Conservation (phyloP, 139 green algal genomes). For the Pseudopediastrum boryanum region DNA sequence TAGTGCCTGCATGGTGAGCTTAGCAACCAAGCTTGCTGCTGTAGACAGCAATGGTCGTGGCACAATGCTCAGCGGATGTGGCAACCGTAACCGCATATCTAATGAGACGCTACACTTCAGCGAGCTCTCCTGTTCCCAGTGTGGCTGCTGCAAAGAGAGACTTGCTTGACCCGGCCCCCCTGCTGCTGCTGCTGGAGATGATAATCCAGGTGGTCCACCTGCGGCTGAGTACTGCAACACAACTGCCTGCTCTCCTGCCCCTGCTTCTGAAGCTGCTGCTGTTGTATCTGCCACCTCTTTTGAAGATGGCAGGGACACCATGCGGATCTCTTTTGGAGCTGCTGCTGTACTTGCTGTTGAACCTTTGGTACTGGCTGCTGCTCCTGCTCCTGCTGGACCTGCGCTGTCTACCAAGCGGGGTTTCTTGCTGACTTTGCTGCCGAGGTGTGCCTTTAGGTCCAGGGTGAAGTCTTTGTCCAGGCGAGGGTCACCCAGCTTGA, state of each 20-base stretch:
- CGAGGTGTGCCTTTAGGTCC: conserved; percentile 34
- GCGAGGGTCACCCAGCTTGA: conserved; percentile 44
- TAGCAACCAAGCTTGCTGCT: conserved; percentile 43
- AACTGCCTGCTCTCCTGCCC: conserved; percentile 1
- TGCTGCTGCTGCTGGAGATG: neutral
- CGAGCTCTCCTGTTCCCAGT: neutral
- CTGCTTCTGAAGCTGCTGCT: neutral
- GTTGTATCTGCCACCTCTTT: neutral
- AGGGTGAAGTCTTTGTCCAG: conserved; percentile 54
- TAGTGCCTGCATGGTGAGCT: conserved; percentile 46
- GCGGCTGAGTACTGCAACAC: neutral
- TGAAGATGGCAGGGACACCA: neutral
- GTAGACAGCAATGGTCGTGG: conserved; percentile 47
- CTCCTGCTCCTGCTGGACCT: neutral
- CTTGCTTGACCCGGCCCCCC: neutral
- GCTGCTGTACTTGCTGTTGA: neutral
- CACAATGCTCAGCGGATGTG: conserved; percentile 44
- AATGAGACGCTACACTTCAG: conserved; percentile 44
- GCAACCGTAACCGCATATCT: conserved; percentile 42
- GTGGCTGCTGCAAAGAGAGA: neutral
- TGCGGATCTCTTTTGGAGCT: neutral
- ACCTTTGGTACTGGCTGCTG: neutral
- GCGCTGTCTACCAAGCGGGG: neutral
- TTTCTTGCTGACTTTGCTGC: conserved; percentile 28
- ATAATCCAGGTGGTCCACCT: conserved; percentile 12